Evolutionary conservation across 371 early-diverging fungal genomes (phyloP), one percentile per base, ranked within the genome.

Genomic region (Mucor circinelloides): DNA sequence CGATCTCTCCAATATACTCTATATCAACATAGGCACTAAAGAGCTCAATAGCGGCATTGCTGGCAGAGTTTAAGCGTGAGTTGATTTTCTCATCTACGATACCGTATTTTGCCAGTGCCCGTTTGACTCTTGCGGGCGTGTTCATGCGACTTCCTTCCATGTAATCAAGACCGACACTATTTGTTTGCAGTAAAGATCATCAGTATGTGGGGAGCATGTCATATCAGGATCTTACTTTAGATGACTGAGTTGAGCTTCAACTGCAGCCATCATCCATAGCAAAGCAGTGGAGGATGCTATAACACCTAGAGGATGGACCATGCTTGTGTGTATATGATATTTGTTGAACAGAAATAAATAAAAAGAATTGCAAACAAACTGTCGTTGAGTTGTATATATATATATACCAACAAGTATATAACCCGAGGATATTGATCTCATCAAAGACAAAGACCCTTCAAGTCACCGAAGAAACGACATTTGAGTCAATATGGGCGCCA

Each of bases 1-100:
- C 76, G 6, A 84, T 73, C n/a, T 75, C 60, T 5, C 87, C 87
- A 55, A 83, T 72, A 40, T 86, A 86, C 84, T 79, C 78, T 23
- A 82, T 68, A 62, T 82, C 82, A 7, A 74, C 70, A 68, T 76
- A 72, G 9, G 64, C 76, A 60, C 73, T 73, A 13, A 60, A 55
- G 4, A 79, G 52, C 6, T 74, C 76, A 34, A 82, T 65, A n/a
- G 64, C 46, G 19, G 74, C 70, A 8, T 64, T 40, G 6, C 63
- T 32, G 13, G 68, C 69, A 17, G 66, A 56, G 40, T 64, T 64
- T 1, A 72, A 54, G 21, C 63, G 52, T 5, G 61, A 30, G 21
- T 70, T 61, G 9, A 69, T 31, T 0, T 58, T 23, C 7, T 71
- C 42, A 56, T 71, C 74, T 13, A 60, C 36, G 2, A 82, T 50